Evolutionary conservation across 768 basidiomycete genomes (phyloP), one percentile per base, ranked within the genome.

Genomic region (Suillus luteus): DNA sequence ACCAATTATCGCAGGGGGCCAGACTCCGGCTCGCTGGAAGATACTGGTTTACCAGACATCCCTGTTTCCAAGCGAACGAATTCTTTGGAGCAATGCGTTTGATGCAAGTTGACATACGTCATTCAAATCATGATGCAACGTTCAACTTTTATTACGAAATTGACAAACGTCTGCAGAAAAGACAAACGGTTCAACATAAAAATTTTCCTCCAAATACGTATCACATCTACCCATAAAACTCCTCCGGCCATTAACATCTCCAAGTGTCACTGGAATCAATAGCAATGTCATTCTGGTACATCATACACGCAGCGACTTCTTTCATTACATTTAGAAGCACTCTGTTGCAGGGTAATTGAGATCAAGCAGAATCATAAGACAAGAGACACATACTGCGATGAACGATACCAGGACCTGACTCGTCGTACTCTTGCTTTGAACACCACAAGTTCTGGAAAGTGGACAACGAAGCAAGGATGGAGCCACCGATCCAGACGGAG

Each of bases 401-500:
- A 68, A 91, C 88, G 65, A 92, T 91, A 62, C 84, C 87, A 67
- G 90, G 90, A 52, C 90, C 90, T 63, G 83, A 85, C 77, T 92
- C 93, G 75, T 95, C 93, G 79, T 95, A 95, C 81, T 95, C 94
- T 73, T 93, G 91, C 79, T 93, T 93, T 64, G 89, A 88, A 80
- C 90, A 90, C 94, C 95, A 97, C 79, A 96, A 81, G 76, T 95
- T 95, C 82, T 96, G 95, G 95, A 96, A 96, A 70, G 95, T 96
- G 74, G 87, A 90, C 60, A 97, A 85, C 44, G 93, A 95, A 52
- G 94, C 94, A 68, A 92, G 79, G 71, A 92, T 92, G 48, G 89
- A 90, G 64, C 90, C 91, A 80, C 91, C 91, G 70, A 95, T 95
- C 92, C 95, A 97, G 79, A 96, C 95, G 61, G 92, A 94, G 85